Evolutionary conservation across 768 basidiomycete species (phyloP), one percentile per base, ranked within the genome.

Genomic region (Suillus fuscotomentosus): DNA sequence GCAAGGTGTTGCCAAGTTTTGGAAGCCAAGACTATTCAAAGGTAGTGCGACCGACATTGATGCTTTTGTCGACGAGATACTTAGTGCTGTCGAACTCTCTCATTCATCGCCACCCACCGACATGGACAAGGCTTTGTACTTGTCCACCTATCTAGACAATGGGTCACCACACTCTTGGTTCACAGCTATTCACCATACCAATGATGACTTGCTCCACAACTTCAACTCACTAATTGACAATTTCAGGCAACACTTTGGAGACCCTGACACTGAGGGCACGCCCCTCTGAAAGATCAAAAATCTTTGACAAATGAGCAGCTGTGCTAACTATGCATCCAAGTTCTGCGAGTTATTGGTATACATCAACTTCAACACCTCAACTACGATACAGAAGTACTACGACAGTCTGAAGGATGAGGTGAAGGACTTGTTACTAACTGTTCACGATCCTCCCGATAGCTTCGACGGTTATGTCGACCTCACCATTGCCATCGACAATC

Each of bases 151-250:
- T 48, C 66, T 79, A 31, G 67, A 66, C 17, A 73, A 75, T 59
- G 75, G 75, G 1, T 62, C 70, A 11, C 76, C 76, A 13, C 63
- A 66, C 41, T 63, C 70, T 22, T 79, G 79, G 78, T 78, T 70
- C 62, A 64, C 65, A 9, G 63, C 69, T 7, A 54, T 78, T 11
- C 65, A 73, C 59, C 59, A 42, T 0, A 51, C 62, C 42, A 60
- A 68, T 1, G 34, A 63, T 4, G 15, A 55, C 5, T 64, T 78
- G 15, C 69, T 78, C 20, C 59, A 71, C 2, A 56, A 75, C 61
- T 79, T 68, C 62, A 64, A 64, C 4, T 24, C 34, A 0, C 75
- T 78, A 43, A 48, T 75, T 10, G 17, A 24, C 0, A 8, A 54
- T 20, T 54, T 54, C 3, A 54, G 34, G 9, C 53, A 54, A 0